These are phyloP conservation scores for Carex littledalei DNA, from an alignment of 176 grass and related monocot species.

Conservation along the genomic window DNA sequence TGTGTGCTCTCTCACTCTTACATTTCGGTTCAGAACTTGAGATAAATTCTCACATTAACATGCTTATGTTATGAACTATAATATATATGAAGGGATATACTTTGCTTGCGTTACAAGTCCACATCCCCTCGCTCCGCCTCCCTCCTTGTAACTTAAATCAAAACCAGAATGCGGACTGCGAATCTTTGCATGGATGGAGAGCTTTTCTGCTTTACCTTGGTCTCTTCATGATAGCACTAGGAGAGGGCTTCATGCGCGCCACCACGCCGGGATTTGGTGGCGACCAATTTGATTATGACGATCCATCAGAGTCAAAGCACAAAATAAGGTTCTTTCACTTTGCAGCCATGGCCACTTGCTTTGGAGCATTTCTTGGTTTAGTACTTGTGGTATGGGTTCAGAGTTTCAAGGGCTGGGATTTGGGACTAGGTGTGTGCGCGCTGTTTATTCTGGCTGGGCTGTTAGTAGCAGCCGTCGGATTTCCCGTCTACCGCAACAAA, in stretches of 20 bases:
- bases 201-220: slow-evolving; percentile 11
- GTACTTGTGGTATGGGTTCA: slow-evolving; percentile 30
- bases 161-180: not conserved
- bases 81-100: slow-evolving; percentile 24
- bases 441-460: slow-evolving; percentile 20
- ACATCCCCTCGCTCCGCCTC: slow-evolving; percentile 18
- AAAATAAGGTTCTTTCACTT: slow-evolving; percentile 36
- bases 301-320: not conserved
- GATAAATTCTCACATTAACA: not conserved
- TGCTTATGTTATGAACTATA: not conserved
- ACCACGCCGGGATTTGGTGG: slow-evolving; percentile 26
- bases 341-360: slow-evolving; percentile 18
- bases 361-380: slow-evolving; percentile 28
- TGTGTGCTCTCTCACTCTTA: not conserved
- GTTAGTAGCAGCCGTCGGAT: not conserved
- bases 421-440: slow-evolving; percentile 24
- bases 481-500: slow-evolving; percentile 33
- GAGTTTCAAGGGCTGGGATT: slow-evolving; percentile 31
- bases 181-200: slow-evolving; percentile 16
- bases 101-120: slow-evolving; percentile 38
- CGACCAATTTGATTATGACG: slow-evolving; percentile 38
- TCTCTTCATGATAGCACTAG: slow-evolving; percentile 28
- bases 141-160: slow-evolving; percentile 11
- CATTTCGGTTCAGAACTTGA: not conserved
- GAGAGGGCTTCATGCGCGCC: slow-evolving; percentile 31